These are phyloP conservation scores for Paracoccidioides lutzii DNA, from an alignment of 2,329 filamentous ascomycete genomes.

Conservation along the genomic window DNA sequence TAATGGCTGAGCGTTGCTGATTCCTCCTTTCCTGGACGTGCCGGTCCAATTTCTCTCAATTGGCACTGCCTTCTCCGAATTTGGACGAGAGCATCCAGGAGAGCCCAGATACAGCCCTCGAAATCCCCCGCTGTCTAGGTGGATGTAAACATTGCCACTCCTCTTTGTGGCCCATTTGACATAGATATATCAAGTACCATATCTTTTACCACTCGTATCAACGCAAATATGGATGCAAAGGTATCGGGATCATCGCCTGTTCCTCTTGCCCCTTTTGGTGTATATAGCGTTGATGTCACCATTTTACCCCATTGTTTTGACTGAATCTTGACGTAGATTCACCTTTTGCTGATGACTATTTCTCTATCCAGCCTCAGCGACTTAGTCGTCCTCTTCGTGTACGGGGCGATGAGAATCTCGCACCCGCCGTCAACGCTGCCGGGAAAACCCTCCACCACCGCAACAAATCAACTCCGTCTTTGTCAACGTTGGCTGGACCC, in stretches of 20 bases:
- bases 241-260: constrained; percentile 15
- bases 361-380: constrained; percentile 51
- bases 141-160: constrained; percentile 2
- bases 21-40: not conserved
- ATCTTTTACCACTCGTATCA: not conserved
- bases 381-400: constrained; percentile 46
- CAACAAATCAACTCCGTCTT: constrained; percentile 63
- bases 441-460: constrained; percentile 60
- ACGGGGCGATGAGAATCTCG: constrained; percentile 58
- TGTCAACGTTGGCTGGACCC: constrained; percentile 41
- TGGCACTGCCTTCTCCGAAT: constrained; percentile 8
- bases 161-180: constrained; percentile 1
- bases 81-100: not conserved
- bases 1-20: constrained; percentile 2
- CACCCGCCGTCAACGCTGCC: constrained; percentile 31
- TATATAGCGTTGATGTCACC: constrained; percentile 1
- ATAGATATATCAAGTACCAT: not conserved
- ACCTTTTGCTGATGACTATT: constrained; percentile 10
- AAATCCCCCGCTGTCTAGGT: not conserved
- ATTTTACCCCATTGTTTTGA: not conserved
- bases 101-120: not conserved
- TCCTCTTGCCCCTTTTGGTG: constrained; percentile 1
- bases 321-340: constrained; percentile 16
- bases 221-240: constrained; percentile 35
- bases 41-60: not conserved